Conservation (phyloP, 1,284 basidiomycete species). For the Naganishia sp. region DNA sequence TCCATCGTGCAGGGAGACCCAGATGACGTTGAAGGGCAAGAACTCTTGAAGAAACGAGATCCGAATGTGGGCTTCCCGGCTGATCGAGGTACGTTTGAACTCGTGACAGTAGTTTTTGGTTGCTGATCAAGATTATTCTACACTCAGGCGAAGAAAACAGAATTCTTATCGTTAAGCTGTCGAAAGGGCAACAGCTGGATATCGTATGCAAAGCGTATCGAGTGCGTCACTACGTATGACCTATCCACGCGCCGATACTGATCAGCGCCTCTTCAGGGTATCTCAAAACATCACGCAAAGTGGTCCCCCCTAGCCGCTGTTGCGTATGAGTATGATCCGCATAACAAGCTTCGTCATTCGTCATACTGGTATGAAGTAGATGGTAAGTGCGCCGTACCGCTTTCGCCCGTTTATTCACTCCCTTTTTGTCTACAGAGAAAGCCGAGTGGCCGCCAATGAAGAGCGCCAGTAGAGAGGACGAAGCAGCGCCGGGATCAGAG, state of each 20-base stretch:
- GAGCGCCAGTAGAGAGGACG: conserved; percentile 79
- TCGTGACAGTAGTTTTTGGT: not conserved
- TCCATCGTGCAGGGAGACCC: conserved; percentile 32
- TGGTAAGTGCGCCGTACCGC: conserved; percentile 37
- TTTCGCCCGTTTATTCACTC: not conserved
- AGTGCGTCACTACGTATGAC: conserved; percentile 56
- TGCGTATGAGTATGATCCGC: conserved; percentile 96
- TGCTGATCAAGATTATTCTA: not conserved
- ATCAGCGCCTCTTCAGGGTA: conserved; percentile 63
- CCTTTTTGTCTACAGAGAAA: conserved; percentile 51
- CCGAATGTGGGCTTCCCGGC: conserved; percentile 82
- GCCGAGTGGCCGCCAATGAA: conserved; percentile 80
- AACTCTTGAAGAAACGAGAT: conserved; percentile 61
- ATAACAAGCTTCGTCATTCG: conserved; percentile 96
- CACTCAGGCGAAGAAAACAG: conserved; percentile 62
- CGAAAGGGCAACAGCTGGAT: conserved; percentile 89
- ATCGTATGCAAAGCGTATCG: conserved; percentile 89
- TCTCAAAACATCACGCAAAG: conserved; percentile 98
- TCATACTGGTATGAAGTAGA: conserved; percentile 92
- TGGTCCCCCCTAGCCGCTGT: conserved; percentile 97
- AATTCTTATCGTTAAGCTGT: conserved; percentile 86
- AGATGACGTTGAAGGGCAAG: conserved; percentile 46
- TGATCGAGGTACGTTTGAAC: conserved; percentile 66
- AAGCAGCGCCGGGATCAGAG: conserved; percentile 65
- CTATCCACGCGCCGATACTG: not conserved